phyloP scores from a whole-genome alignment of 495 filamentous ascomycete species.

The Amniculicola lignicola region DNA sequence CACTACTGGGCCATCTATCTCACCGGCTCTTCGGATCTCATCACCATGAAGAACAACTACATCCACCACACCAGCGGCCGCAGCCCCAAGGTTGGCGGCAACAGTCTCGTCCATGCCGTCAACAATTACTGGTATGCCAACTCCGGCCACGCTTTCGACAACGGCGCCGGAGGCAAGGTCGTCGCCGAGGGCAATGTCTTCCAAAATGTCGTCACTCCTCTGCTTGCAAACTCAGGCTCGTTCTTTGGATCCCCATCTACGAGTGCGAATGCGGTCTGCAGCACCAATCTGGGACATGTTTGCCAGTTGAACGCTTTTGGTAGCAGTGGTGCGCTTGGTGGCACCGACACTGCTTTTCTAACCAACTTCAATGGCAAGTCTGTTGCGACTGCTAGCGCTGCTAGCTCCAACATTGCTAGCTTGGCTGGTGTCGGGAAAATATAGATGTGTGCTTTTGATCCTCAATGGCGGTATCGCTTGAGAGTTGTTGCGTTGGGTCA shows the following conservation, averaged over 20 bases:
- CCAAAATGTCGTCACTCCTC: slow-evolving; percentile 47
- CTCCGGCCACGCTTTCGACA: slow-evolving; percentile 56
- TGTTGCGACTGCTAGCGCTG: slow-evolving; percentile 51
- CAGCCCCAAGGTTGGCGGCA: slow-evolving; percentile 50
- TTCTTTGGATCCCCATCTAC: slow-evolving; percentile 47
- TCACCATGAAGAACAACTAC: slow-evolving; percentile 49
- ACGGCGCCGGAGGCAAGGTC: slow-evolving; percentile 49
- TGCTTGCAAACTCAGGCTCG: slow-evolving; percentile 34
- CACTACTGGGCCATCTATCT: slow-evolving; percentile 56
- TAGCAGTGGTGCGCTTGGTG: slow-evolving; percentile 40
- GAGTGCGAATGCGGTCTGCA: slow-evolving; percentile 41
- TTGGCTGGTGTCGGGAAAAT: slow-evolving; percentile 17
- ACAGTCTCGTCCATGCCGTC: slow-evolving; percentile 51
- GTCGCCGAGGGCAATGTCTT: slow-evolving; percentile 62
- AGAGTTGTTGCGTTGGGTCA: too few relatives aligned
- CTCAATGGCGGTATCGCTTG: too few relatives aligned
- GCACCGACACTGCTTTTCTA: slow-evolving; percentile 43
- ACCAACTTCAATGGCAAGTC: slow-evolving; percentile 41
- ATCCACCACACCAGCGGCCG: slow-evolving; percentile 55
- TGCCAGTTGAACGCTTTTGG: slow-evolving; percentile 52
- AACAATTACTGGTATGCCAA: slow-evolving; percentile 60
- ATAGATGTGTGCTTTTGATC: too few relatives aligned
- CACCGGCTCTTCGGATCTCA: slow-evolving; percentile 44
- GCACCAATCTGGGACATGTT: slow-evolving; percentile 44
- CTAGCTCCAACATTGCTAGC: slow-evolving; percentile 24